Conservation (phyloP, 441 rosid genomes). For the Aleurites moluccanus region DNA sequence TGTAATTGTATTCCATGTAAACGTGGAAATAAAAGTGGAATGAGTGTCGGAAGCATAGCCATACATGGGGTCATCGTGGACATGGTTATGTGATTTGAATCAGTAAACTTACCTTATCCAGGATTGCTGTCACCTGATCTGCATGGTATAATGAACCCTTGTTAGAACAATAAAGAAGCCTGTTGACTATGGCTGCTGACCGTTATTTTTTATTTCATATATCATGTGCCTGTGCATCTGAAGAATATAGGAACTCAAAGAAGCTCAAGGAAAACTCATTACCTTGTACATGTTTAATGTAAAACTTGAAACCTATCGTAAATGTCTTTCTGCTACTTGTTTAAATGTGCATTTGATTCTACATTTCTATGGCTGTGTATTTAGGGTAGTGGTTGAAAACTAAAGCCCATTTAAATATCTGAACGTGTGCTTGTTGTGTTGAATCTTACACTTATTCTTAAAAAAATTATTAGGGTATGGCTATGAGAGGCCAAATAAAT, state of each 20-base stretch:
- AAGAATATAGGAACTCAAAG: not conserved
- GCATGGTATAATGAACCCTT: not conserved
- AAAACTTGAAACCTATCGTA: not conserved
- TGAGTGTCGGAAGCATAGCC: not conserved
- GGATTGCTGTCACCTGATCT: not conserved
- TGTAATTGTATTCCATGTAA: not conserved
- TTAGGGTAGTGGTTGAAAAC: not conserved
- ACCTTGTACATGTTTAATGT: conserved; percentile 7
- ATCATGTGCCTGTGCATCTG: too few relatives aligned
- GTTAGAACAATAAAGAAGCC: not conserved
- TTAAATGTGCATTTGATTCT: not conserved
- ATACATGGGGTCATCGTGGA: not conserved
- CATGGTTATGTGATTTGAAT: not conserved
- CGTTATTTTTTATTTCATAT: not conserved
- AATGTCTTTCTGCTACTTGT: not conserved
- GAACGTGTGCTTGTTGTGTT: not conserved
- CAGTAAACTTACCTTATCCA: not conserved
- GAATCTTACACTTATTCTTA: not conserved
- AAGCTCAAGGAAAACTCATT: not conserved
- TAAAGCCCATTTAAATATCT: not conserved
- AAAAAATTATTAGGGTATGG: conserved; percentile 38
- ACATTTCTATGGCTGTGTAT: not conserved
- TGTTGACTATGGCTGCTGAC: not conserved
- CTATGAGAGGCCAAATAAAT: conserved; percentile 38
- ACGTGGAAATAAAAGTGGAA: not conserved